Conservation (phyloP, 2,329 filamentous ascomycete genomes). For the Colletotrichum liriopes region DNA sequence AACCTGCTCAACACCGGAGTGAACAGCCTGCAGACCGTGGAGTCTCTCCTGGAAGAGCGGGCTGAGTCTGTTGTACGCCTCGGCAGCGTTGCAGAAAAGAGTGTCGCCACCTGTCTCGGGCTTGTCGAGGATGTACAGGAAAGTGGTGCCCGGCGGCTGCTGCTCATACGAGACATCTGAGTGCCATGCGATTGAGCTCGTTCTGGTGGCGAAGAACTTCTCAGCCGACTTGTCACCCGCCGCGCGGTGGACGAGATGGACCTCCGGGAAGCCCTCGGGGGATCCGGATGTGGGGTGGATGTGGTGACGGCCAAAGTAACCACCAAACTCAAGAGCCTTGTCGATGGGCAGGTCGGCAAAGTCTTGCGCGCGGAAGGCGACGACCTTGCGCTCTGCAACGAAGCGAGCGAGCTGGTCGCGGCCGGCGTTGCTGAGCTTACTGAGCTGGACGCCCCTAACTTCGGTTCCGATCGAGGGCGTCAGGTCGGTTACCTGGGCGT, state of each 20-base stretch:
- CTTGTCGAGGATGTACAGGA: slow-evolving; percentile 89
- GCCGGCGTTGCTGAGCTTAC: slow-evolving; percentile 71
- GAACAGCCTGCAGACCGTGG: slow-evolving; percentile 39
- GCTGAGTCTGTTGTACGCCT: slow-evolving; percentile 86
- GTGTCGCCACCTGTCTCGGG: slow-evolving; percentile 88
- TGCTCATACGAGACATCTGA: slow-evolving; percentile 90
- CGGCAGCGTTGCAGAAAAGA: slow-evolving; percentile 83
- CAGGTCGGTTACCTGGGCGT: slow-evolving; percentile 65
- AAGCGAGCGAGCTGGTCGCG: slow-evolving; percentile 79
- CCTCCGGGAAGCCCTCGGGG: slow-evolving; percentile 75
- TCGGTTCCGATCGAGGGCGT: slow-evolving; percentile 78
- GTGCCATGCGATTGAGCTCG: slow-evolving; percentile 90
- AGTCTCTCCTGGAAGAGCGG: slow-evolving; percentile 79
- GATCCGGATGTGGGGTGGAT: slow-evolving; percentile 82
- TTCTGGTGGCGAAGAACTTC: slow-evolving; percentile 77
- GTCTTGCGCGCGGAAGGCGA: slow-evolving; percentile 79
- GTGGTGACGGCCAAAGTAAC: slow-evolving; percentile 80
- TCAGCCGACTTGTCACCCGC: slow-evolving; percentile 64
- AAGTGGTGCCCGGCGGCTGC: slow-evolving; percentile 91
- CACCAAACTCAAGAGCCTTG: slow-evolving; percentile 74
- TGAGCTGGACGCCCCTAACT: slow-evolving; percentile 75
- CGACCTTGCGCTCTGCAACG: slow-evolving; percentile 77
- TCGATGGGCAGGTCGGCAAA: slow-evolving; percentile 73
- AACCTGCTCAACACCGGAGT: slow-evolving; percentile 40
- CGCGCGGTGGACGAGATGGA: slow-evolving; percentile 79